Evolutionary conservation across 371 early-diverging fungal genomes (phyloP).

Genomic region (Rhizomucor miehei): DNA sequence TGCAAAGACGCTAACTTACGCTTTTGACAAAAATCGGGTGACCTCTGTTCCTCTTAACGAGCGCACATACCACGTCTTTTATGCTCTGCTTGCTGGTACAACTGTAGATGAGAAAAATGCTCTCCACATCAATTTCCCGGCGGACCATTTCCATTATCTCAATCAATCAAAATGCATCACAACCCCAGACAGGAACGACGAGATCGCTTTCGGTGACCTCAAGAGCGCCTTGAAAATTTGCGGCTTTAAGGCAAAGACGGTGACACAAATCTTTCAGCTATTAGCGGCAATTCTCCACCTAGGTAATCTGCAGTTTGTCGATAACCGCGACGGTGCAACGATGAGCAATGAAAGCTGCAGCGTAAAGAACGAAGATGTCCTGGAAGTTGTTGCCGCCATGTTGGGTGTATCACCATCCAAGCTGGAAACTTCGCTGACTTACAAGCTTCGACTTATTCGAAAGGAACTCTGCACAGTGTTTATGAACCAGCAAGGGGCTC

Average conservation of each 20-base stretch:
- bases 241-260: conserved; percentile 74
- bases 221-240: conserved; percentile 70
- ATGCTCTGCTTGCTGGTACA: conserved; percentile 71
- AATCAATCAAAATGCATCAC: conserved; percentile 32
- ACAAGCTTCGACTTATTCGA: conserved; percentile 42
- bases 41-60: conserved; percentile 51
- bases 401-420: conserved; percentile 75
- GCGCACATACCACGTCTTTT: conserved; percentile 89
- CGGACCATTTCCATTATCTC: conserved; percentile 39
- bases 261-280: conserved; percentile 66
- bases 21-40: conserved; percentile 82
- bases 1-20: conserved; percentile 79
- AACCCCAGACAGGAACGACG: conserved; percentile 39
- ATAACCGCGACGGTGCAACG: conserved; percentile 24
- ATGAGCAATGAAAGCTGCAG: conserved; percentile 53
- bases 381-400: conserved; percentile 75
- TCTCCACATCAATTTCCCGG: conserved; percentile 37
- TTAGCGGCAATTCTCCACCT: conserved; percentile 79
- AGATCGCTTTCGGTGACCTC: conserved; percentile 60
- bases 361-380: conserved; percentile 53
- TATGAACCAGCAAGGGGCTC: conserved; percentile 55
- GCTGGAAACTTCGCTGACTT: conserved; percentile 57
- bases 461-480: conserved; percentile 64
- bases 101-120: conserved; percentile 43
- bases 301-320: conserved; percentile 73